A percentile compares a stretch with the other conserved stretches of the same genome.
phyloP scores from a whole-genome alignment of 1,139 yeast species.

The Diutina rugosa region DNA sequence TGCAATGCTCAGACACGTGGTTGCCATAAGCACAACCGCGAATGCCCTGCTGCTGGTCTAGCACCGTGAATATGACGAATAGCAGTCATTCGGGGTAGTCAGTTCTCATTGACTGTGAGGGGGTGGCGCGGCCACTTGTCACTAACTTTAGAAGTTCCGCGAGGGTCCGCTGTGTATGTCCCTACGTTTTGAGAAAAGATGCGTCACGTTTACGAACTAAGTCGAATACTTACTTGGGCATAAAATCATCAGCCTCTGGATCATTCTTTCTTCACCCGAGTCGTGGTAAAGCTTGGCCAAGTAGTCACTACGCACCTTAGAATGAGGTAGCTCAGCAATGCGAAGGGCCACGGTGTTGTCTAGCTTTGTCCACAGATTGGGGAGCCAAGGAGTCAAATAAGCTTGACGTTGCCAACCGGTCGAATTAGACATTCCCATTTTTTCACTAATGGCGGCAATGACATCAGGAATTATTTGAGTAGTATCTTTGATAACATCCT shows the following conservation, averaged over 20 bases:
- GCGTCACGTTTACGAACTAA: not conserved
- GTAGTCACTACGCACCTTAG: conserved; percentile 38
- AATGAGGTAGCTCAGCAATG: conserved; percentile 34
- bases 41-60: not conserved
- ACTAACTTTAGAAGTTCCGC: not conserved
- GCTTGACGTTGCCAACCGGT: conserved; percentile 60
- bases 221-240: not conserved
- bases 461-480: conserved; percentile 47
- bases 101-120: not conserved
- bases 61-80: not conserved
- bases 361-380: conserved; percentile 54
- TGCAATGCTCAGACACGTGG: too few relatives aligned
- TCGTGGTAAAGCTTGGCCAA: conserved; percentile 39
- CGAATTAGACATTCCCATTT: conserved; percentile 5
- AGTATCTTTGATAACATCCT: conserved; percentile 35
- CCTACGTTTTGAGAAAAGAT: not conserved
- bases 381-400: conserved; percentile 59
- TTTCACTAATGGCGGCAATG: conserved; percentile 29
- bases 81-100: not conserved
- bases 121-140: not conserved
- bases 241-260: conserved; percentile 42
- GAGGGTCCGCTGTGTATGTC: not conserved
- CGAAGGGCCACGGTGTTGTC: conserved; percentile 31
- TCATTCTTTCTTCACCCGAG: conserved; percentile 33
- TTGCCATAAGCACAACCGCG: too few relatives aligned